Evolutionary conservation across 257 asterid species (phyloP), one percentile per base, ranked within the genome.

Genomic region (Scutellaria barbata): DNA sequence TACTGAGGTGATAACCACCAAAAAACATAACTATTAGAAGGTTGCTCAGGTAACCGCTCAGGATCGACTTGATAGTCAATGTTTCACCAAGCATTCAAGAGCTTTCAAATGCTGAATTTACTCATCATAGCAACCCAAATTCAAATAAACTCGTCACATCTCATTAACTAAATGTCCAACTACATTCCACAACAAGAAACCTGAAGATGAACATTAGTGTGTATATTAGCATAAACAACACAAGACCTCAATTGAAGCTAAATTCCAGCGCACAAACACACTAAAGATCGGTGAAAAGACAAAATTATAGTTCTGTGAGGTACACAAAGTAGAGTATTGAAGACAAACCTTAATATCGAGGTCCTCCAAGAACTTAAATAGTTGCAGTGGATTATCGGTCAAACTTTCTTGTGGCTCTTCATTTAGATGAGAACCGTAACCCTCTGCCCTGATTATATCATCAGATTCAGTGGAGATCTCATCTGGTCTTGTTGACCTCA

Each of bases 21-120:
- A 30, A 30, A 30, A 66, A 40, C 71, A 69, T 4, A 50, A 12
- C 18, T 11, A 43, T 37, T 12, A 10, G 35, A 56, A 69, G 79
- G 81, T 77, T 75, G 87, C 87, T 83, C 87, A 83, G 95, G 82
- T 88, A 88, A 85, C 89, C 88, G 88, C 91, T 88, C 91, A 88
- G 91, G 63, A 70, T 77, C 85, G 81, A 84, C 89, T 69, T 43
- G 18, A 57, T 13, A 45, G 81, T 59, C 86, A 67, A 88, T 17
- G 72, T 71, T 40, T 74, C 92, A 86, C 74, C 75, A 84, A 84
- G 92, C 86, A 67, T 68, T 37, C 9, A 71, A 8, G 50, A 22
- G 73, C 88, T 86, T 80, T 78, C 77, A 42, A 72, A 55, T 17
- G 56, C 43, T 75, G 81, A 77, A 58, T 12, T 52, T 68, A 74